Conservation (phyloP, 148 eudicot genomes). For the Agrostemma githago region DNA sequence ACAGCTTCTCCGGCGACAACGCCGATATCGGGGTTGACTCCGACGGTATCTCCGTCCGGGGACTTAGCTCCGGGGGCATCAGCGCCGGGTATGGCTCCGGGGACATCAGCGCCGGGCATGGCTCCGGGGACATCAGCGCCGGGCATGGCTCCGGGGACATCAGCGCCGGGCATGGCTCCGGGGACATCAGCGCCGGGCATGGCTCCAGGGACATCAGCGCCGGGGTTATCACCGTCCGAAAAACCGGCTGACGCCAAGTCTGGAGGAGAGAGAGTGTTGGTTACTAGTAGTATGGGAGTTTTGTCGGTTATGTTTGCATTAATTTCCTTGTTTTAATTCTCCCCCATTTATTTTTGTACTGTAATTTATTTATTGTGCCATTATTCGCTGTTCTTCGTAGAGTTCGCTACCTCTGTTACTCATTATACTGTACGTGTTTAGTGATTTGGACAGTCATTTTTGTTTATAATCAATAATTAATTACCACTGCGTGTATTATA, state of each 20-base stretch:
- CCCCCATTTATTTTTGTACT: neutral
- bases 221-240: neutral
- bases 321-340: neutral
- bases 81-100: neutral
- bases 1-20: neutral
- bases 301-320: slow-evolving; percentile 14
- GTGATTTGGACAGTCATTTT: slow-evolving; percentile 14
- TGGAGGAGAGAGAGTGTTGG: neutral
- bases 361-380: neutral
- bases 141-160: neutral
- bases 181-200: neutral
- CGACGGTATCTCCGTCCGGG: too few relatives aligned
- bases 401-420: neutral
- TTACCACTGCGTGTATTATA: neutral
- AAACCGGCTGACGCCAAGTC: slow-evolving; percentile 15
- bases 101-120: neutral
- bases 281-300: neutral
- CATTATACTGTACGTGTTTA: neutral
- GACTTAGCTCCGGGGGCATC: too few relatives aligned
- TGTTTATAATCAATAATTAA: neutral
- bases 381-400: neutral
- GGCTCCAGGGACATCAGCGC: neutral
- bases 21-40: neutral
- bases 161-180: neutral
- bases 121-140: too few relatives aligned